A percentile compares a stretch with the other conserved stretches of the same genome.
These are phyloP conservation scores for Stemphylium beticola DNA, from an alignment of 2,329 filamentous ascomycete genomes.

Conservation along the genomic window DNA sequence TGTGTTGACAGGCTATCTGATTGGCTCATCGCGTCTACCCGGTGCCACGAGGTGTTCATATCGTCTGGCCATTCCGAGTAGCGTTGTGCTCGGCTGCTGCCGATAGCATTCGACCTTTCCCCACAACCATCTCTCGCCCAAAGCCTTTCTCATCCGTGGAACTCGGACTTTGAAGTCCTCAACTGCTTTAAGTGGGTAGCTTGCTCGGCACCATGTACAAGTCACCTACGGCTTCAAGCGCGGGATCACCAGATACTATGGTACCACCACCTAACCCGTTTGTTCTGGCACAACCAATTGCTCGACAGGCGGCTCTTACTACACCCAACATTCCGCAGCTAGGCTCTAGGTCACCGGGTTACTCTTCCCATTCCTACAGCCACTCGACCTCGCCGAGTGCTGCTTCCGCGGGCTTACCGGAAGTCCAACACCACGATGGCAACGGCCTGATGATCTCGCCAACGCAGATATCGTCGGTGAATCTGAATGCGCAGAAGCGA, in stretches of 20 bases:
- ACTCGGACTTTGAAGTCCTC: background rate
- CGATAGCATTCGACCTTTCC: slow-evolving; percentile 37
- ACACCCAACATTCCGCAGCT: slow-evolving; percentile 38
- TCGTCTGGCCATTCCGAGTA: slow-evolving; percentile 33
- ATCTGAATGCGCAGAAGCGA: slow-evolving; percentile 79
- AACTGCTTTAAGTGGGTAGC: slow-evolving; percentile 14
- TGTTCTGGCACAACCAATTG: slow-evolving; percentile 28
- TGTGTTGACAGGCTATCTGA: slow-evolving; percentile 31
- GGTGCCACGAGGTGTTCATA: slow-evolving; percentile 27
- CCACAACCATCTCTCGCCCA: slow-evolving; percentile 23
- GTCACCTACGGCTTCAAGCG: slow-evolving; percentile 42
- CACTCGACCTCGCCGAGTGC: slow-evolving; percentile 48
- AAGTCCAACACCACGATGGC: slow-evolving; percentile 39
- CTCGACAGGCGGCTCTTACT: slow-evolving; percentile 35
- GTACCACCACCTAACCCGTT: slow-evolving; percentile 45
- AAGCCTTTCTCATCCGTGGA: slow-evolving; percentile 14
- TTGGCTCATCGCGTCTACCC: slow-evolving; percentile 30
- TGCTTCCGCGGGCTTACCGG: slow-evolving; percentile 40
- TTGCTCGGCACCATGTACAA: slow-evolving; percentile 31
- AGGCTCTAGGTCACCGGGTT: slow-evolving; percentile 42
- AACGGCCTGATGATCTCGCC: slow-evolving; percentile 51
- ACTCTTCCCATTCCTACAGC: slow-evolving; percentile 38
- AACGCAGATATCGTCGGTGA: slow-evolving; percentile 53
- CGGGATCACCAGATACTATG: slow-evolving; percentile 41
- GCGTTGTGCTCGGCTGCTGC: slow-evolving; percentile 43